Evolutionary conservation across 106 monocot species (phyloP), one percentile per base, ranked within the genome.

Genomic region (Phalaenopsis aphrodite): DNA sequence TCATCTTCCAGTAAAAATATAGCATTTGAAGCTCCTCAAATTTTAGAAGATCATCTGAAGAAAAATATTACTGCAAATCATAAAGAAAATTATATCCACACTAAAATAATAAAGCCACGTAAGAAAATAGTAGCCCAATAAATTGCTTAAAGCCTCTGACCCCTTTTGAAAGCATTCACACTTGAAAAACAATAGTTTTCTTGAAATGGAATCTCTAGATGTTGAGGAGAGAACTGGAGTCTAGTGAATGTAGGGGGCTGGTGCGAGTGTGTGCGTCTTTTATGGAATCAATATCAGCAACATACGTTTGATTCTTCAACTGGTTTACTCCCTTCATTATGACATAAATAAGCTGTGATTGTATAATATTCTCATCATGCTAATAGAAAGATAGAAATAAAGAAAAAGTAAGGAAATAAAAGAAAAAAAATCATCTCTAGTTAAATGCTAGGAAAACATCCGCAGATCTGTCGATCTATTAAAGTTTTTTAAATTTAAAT

Each of bases 131-230:
- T 48, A 14, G 12, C 3, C 15, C 52, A 52, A 77, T 38, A 84
- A 76, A 57, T 1, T 19, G 12, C 73, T 11, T 48, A 80, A 46
- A 56, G 21, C 12, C 8, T 64, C 89, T 89, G 69, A 97, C 97
- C 90, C 97, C 73, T 97, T 97, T 78, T 97, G 97, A 75, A 94
- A 97, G 81, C 92, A 97, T 84, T 97, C 97, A 58, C 91, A 90
- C 72, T 97, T 97, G 73, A 97, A 97, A 79, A 85, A 97, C 72
- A 97, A 79, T 14, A 80, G 82, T 77, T 83, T 92, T 19, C 86
- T 87, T 10, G 87, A 83, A 75, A 92, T 42, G 56, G 77, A 75
- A 85, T 97, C 83, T 42, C 94, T 79, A 10, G 85, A 85, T 72
- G 71, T 72, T 41, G 97, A 94, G 24, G 97, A 78, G 56, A 94